A percentile compares a stretch with the other conserved stretches of the same genome.
Evolutionary conservation across 78 protist species (phyloP).

Genomic region (Dictyostelium firmibasis): DNA sequence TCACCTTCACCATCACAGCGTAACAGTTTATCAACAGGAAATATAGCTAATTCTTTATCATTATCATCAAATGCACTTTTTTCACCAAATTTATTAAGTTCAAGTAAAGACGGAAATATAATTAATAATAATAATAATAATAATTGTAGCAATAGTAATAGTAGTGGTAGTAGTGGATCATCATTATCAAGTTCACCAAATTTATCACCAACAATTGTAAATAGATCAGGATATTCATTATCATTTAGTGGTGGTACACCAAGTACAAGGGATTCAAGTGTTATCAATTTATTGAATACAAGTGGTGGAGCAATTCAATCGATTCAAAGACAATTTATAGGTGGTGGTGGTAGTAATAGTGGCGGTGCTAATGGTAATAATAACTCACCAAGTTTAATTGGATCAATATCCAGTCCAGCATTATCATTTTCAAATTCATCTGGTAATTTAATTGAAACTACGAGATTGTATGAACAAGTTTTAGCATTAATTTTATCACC

Average conservation of each 20-base stretch:
- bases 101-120: not conserved
- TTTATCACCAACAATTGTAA: not conserved
- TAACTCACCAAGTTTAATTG: not conserved
- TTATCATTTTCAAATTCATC: not conserved
- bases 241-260: not conserved
- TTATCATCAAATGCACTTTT: not conserved
- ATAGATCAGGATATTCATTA: conserved; percentile 2
- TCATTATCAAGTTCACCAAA: conserved; percentile 10
- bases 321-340: not conserved
- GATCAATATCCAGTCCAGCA: conserved; percentile 15
- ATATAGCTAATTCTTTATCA: not conserved
- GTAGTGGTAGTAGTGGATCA: not conserved
- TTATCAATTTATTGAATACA: not conserved
- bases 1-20: not conserved
- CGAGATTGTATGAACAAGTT: not conserved
- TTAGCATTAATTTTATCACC: conserved; percentile 47
- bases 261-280: not conserved
- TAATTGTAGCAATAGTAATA: not conserved
- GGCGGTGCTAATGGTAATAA: not conserved
- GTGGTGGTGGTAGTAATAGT: not conserved
- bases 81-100: not conserved
- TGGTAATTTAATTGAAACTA: conserved; percentile 2
- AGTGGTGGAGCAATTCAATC: conserved; percentile 11
- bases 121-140: not conserved
- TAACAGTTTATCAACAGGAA: not conserved